These are phyloP conservation scores for Coemansia aciculifera DNA, from an alignment of 192 early-diverging fungal genomes.

Conservation along the genomic window DNA sequence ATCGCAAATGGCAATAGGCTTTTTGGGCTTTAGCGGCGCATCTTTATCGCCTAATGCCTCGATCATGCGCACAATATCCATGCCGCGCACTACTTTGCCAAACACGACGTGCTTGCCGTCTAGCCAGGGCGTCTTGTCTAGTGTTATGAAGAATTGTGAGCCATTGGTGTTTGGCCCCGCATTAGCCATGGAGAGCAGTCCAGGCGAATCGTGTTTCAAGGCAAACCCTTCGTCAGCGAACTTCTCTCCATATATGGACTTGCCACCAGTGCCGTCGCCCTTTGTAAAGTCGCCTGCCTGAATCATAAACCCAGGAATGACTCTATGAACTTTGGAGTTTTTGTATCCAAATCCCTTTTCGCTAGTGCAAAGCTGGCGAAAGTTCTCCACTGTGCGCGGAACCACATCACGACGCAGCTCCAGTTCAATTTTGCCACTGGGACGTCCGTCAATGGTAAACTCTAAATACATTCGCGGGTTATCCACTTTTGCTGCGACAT, in stretches of 20 bases:
- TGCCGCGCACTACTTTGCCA: slow-evolving; percentile 75
- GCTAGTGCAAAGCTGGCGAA: slow-evolving; percentile 43
- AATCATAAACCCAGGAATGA: slow-evolving; percentile 86
- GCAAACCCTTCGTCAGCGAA: slow-evolving; percentile 80
- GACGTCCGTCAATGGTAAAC: slow-evolving; percentile 19
- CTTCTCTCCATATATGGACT: slow-evolving; percentile 75
- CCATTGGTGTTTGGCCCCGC: slow-evolving; percentile 78
- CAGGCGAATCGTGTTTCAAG: slow-evolving; percentile 68
- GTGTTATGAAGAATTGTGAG: slow-evolving; percentile 83
- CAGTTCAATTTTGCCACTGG: slow-evolving; percentile 33
- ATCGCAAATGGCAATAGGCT: slow-evolving; percentile 31
- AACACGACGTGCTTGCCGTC: slow-evolving; percentile 82
- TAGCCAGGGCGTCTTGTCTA: slow-evolving; percentile 73
- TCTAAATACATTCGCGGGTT: slow-evolving; percentile 41
- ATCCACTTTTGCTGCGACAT: not conserved
- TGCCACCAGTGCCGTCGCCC: slow-evolving; percentile 78
- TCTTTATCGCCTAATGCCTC: slow-evolving; percentile 58
- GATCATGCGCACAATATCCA: slow-evolving; percentile 78
- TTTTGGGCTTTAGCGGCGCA: slow-evolving; percentile 29
- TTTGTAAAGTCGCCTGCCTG: slow-evolving; percentile 86
- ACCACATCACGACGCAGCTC: slow-evolving; percentile 44
- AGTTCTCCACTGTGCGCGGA: slow-evolving; percentile 42
- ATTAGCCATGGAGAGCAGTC: slow-evolving; percentile 81
- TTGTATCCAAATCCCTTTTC: slow-evolving; percentile 60
- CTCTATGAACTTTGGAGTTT: slow-evolving; percentile 78